Conservation (phyloP, 257 asterid species). For the Nemophila menziesii region DNA sequence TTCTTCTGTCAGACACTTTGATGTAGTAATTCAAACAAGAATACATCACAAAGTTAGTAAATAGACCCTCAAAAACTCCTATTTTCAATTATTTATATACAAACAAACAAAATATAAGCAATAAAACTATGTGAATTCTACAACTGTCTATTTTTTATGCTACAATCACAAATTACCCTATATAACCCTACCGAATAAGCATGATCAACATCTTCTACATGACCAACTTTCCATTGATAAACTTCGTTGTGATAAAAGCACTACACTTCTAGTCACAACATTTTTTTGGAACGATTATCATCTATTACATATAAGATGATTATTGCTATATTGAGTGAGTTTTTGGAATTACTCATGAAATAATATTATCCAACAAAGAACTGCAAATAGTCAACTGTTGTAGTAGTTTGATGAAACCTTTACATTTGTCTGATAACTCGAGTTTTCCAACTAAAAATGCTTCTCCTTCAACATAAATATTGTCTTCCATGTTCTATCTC, state of each 20-base stretch:
- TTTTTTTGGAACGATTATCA: conserved; percentile 32
- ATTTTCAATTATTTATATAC: too few species aligned
- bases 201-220: conserved; percentile 81
- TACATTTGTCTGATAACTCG: conserved; percentile 52
- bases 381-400: conserved; percentile 63
- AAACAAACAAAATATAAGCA: too few species aligned
- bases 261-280: conserved; percentile 69
- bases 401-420: conserved; percentile 53
- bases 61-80: too few species aligned
- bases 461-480: conserved; percentile 21
- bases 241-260: conserved; percentile 64
- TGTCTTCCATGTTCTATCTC: conserved; percentile 20
- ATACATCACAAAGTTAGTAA: too few species aligned
- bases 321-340: conserved; percentile 42
- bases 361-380: conserved; percentile 39
- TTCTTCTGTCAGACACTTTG: too few species aligned
- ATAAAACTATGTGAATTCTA: too few species aligned
- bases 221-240: conserved; percentile 73
- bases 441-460: conserved; percentile 38
- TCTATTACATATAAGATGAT: conserved; percentile 61
- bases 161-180: conserved; percentile 82
- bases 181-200: conserved; percentile 63
- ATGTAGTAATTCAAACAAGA: too few species aligned
- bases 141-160: conserved; percentile 40
- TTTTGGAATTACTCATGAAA: conserved; percentile 43